These are phyloP conservation scores for Scheffersomyces illinoinensis DNA, from an alignment of 1,139 yeast species.

Conservation along the genomic window DNA sequence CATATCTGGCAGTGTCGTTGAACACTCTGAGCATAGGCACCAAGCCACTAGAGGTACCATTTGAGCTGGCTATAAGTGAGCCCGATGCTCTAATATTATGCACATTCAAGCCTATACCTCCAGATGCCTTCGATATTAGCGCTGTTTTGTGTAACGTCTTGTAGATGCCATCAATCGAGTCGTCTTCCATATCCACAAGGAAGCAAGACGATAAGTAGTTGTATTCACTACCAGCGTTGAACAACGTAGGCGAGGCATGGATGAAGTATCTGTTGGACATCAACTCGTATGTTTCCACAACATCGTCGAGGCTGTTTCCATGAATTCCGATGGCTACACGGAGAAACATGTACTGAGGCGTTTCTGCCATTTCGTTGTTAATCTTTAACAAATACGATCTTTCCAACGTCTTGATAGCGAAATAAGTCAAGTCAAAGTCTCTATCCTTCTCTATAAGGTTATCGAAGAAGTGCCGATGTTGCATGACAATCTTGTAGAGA, in stretches of 20 bases:
- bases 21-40: constrained; percentile 62
- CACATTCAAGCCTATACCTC: constrained; percentile 60
- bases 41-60: constrained; percentile 57
- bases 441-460: constrained; percentile 34
- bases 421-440: constrained; percentile 47
- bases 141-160: constrained; percentile 57
- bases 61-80: constrained; percentile 51
- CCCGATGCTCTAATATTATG: constrained; percentile 55
- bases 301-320: constrained; percentile 36
- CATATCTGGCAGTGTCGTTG: constrained; percentile 60
- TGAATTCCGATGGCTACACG: constrained; percentile 58
- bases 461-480: constrained; percentile 36
- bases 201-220: constrained; percentile 56
- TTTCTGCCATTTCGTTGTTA: constrained; percentile 40
- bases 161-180: constrained; percentile 60
- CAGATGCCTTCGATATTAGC: constrained; percentile 57
- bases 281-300: constrained; percentile 48
- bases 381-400: constrained; percentile 45
- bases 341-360: constrained; percentile 53
- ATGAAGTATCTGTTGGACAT: constrained; percentile 55
- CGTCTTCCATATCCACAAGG: constrained; percentile 57
- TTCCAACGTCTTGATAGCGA: constrained; percentile 55
- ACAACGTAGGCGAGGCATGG: constrained; percentile 58
- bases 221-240: constrained; percentile 52
- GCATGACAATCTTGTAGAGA: constrained; percentile 30